Conservation (phyloP, 1,284 basidiomycete species). For the Microbotryum lychnidis-dioicae region DNA sequence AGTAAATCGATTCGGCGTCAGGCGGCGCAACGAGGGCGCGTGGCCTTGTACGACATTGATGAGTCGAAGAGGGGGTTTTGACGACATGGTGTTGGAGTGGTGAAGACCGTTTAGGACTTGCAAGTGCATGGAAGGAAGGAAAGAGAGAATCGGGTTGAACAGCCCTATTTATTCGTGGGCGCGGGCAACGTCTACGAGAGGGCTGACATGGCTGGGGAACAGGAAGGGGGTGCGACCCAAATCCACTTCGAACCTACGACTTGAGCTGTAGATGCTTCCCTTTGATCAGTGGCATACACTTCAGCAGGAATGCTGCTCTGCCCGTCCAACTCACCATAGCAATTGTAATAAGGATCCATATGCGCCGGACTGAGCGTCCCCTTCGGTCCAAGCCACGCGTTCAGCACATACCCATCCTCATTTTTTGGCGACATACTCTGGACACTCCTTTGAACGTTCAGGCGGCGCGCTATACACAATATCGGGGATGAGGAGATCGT, state of each 20-base stretch:
- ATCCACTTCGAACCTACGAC: constrained; percentile 78
- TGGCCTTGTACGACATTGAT: too few relatives aligned
- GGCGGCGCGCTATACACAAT: constrained; percentile 70
- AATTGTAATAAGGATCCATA: constrained; percentile 90
- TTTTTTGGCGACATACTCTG: constrained; percentile 60
- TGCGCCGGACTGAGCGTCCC: constrained; percentile 79
- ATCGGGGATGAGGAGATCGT: constrained; percentile 73
- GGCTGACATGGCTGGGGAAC: constrained; percentile 51
- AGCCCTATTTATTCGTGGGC: too few relatives aligned
- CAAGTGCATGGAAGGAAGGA: too few relatives aligned
- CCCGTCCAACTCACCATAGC: constrained; percentile 56
- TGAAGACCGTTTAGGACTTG: too few relatives aligned
- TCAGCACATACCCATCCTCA: constrained; percentile 62
- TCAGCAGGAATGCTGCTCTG: not conserved
- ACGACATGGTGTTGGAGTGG: too few relatives aligned
- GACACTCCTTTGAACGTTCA: constrained; percentile 38
- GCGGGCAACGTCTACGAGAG: too few relatives aligned
- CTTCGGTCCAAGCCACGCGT: constrained; percentile 79
- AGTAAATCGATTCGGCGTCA: too few relatives aligned
- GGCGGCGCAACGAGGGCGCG: too few relatives aligned
- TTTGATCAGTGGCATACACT: too few relatives aligned
- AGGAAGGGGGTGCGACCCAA: constrained; percentile 77
- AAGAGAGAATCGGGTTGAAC: too few relatives aligned
- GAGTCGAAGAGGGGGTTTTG: too few relatives aligned
- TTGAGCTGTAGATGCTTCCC: constrained; percentile 53